A percentile compares a stretch with the other conserved stretches of the same genome.
phyloP scores from a whole-genome alignment of 1,284 basidiomycete species.

The Moesziomyces sp. region DNA sequence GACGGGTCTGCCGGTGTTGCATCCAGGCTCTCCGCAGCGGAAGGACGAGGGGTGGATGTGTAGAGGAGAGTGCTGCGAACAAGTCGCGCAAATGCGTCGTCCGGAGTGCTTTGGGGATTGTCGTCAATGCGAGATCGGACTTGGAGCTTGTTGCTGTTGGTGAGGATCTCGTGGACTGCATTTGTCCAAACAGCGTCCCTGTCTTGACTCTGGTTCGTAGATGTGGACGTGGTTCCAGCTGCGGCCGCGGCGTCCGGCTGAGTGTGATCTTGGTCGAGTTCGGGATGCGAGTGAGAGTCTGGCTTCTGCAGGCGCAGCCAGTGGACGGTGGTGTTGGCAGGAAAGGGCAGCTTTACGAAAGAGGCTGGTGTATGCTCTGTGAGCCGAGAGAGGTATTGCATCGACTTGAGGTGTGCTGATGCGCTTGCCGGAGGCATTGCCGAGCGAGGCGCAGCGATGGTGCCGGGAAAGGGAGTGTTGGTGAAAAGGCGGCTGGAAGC shows the following conservation, averaged over 20 bases:
- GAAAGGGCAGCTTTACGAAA: constrained; percentile 22
- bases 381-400: constrained; percentile 26
- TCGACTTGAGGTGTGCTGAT: constrained; percentile 5
- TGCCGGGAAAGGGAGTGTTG: constrained; percentile 21
- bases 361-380: constrained; percentile 24
- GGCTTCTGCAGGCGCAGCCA: constrained; percentile 16
- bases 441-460: constrained; percentile 19
- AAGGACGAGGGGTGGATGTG: constrained; percentile 1
- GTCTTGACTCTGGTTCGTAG: constrained; percentile 1
- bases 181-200: constrained; percentile 5
- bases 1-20: background rate
- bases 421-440: constrained; percentile 16
- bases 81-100: constrained; percentile 1
- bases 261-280: background rate
- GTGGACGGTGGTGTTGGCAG: constrained; percentile 14
- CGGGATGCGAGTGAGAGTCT: no score
- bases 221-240: background rate
- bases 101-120: background rate
- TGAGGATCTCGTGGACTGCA: constrained; percentile 5
- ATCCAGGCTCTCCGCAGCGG: background rate
- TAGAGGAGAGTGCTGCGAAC: constrained; percentile 8
- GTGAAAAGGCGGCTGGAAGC: constrained; percentile 15
- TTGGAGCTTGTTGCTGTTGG: background rate
- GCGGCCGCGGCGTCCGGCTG: background rate
- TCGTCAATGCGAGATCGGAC: background rate